Conservation (phyloP, 768 basidiomycete genomes). For the Boletus rubescentipes region DNA sequence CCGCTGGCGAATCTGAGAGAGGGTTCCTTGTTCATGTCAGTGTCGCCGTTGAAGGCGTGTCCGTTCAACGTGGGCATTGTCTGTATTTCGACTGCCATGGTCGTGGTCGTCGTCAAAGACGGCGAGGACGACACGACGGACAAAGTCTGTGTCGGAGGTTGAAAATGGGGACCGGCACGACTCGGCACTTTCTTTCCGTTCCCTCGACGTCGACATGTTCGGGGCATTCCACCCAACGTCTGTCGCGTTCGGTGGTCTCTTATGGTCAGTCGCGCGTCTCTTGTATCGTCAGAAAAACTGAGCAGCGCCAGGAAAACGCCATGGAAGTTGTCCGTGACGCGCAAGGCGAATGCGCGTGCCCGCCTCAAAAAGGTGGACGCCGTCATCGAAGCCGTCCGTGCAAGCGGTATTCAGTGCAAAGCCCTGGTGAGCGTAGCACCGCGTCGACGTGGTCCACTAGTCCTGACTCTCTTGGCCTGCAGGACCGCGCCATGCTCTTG, state of each 20-base stretch:
- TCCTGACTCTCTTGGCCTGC: not conserved
- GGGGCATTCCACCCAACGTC: slow-evolving; percentile 79
- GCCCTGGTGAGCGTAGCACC: slow-evolving; percentile 59
- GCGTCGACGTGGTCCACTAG: not conserved
- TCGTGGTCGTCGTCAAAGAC: slow-evolving; percentile 21
- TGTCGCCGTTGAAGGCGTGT: slow-evolving; percentile 39
- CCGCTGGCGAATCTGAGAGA: slow-evolving; percentile 67
- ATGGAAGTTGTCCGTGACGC: slow-evolving; percentile 87
- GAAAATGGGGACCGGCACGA: slow-evolving; percentile 23
- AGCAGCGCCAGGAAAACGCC: slow-evolving; percentile 76
- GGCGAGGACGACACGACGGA: not conserved
- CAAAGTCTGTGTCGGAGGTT: slow-evolving; percentile 22
- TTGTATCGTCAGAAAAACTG: not conserved
- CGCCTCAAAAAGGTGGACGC: slow-evolving; percentile 91
- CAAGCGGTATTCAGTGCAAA: slow-evolving; percentile 75
- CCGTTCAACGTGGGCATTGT: slow-evolving; percentile 43
- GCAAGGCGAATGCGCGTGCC: slow-evolving; percentile 88
- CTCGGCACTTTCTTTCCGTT: slow-evolving; percentile 18
- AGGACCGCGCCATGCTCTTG: slow-evolving; percentile 75
- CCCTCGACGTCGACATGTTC: slow-evolving; percentile 59
- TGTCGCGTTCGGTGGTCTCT: slow-evolving; percentile 69
- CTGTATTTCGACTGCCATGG: slow-evolving; percentile 49
- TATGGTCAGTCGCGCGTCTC: slow-evolving; percentile 57
- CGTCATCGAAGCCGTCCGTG: slow-evolving; percentile 84
- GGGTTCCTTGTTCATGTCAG: slow-evolving; percentile 40